A percentile compares a stretch with the other conserved stretches of the same genome.
phyloP scores from a whole-genome alignment of 441 rosid species.

The Manihot esculenta region DNA sequence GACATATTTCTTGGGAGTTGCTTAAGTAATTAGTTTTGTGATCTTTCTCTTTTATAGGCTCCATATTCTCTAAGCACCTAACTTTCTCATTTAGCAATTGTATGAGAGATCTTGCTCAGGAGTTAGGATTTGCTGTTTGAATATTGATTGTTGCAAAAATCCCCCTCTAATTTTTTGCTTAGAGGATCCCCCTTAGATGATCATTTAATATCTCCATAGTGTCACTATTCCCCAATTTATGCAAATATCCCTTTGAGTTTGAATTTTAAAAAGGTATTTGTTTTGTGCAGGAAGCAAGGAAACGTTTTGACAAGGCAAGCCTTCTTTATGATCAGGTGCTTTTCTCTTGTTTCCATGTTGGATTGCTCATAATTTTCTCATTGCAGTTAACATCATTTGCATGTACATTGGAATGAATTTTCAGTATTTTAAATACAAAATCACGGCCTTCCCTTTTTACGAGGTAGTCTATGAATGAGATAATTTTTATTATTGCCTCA shows the following conservation, averaged over 20 bases:
- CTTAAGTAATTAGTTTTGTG: not conserved
- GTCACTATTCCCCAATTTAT: not conserved
- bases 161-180: not conserved
- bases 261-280: constrained; percentile 26
- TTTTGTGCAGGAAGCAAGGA: constrained; percentile 90
- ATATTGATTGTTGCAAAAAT: not conserved
- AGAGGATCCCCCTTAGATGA: not conserved
- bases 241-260: constrained; percentile 1
- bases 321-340: constrained; percentile 93
- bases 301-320: constrained; percentile 96
- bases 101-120: not conserved
- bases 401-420: not conserved
- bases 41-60: not conserved
- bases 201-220: not conserved
- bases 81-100: constrained; percentile 7
- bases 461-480: not conserved
- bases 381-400: constrained; percentile 15
- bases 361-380: constrained; percentile 10
- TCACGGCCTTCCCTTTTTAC: not conserved
- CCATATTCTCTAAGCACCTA: not conserved
- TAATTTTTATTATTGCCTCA: not conserved
- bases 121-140: not conserved
- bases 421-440: constrained; percentile 3
- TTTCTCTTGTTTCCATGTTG: not conserved
- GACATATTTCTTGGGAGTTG: not conserved